Evolutionary conservation across 78 protist genomes (phyloP), one percentile per base, ranked within the genome.

Genomic region (Mantamonas sphyraenae): DNA sequence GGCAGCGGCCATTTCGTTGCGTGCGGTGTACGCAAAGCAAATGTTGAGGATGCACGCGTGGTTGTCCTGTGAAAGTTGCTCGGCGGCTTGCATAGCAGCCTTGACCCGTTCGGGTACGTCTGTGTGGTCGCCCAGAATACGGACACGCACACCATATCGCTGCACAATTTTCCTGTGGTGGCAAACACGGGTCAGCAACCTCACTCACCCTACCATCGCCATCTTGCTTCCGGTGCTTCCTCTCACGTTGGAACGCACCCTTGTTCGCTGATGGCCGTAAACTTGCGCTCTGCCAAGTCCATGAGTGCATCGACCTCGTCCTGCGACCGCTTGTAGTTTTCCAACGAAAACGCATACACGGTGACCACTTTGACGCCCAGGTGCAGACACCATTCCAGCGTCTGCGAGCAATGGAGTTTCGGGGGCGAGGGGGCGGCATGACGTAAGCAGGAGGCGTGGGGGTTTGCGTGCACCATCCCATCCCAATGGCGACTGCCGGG

Each of bases 311-410:
- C 70, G 12, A 90, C 92, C 45, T 93, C 97, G 14, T 64, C 43
- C 40, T 42, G 20, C 28, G 80, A 3, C 66, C 97, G 77, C 71
- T 87, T 76, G 64, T 91, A 91, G 76, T 93, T 93, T 53, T 92
- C 93, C 30, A 89, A 76, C 40, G 86, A 74, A 39, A 90, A 93
- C 12, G 97, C 97, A 61, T 85, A 92, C 4, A 86, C 95, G 10
- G 91, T 82, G 2, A 93, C 90, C 0, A 65, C 77, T 45, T 60
- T 4, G 17, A 93, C 78, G 17, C 91, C 94, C 4, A 93, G 78
- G 12, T 80, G 79, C 30, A 76, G 59, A 40, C 94, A 88, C 87
- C 79, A 77, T 26, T 86, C 83, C 19, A 88, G 76, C 20, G 76
- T 51, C 71, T 81, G 77, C 47, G 34, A 16, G 35, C 35, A n/a